Base-by-base conservation (phyloP, 352 stramenopile genomes). In the Peronospora belbahrii region DNA sequence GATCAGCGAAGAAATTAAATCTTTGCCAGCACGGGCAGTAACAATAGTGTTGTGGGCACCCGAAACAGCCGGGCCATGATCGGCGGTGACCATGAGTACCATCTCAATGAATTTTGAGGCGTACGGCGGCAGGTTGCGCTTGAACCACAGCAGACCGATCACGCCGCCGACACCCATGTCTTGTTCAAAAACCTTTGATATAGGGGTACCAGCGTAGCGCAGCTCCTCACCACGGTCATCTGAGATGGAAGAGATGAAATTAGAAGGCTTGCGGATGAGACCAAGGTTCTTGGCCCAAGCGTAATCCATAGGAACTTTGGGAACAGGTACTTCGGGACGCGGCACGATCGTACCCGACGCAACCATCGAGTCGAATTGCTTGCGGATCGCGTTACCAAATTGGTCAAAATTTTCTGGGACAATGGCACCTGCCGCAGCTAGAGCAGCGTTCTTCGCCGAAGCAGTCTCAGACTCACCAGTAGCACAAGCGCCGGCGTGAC, bases 221-320 rank as follows among this genome's bases (percentile, higher is more conserved):
- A 98, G 74, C 70, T 98, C 94, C 48, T 97, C 90, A n/a, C 94
- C 94, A 62, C 94, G 85, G 68, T 98, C 94, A 58, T 98, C 94
- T 25, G 87, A 97, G 64, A 98, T 98, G 31, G 93, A 97, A 25
- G 93, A 98, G 67, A 98, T 97, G 56, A 98, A 98, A 65, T 97
- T 97, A 30, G 94, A 88, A 31, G 94, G 94, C 70, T 98, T 98
- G 58, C 94, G 84, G 47, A 98, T 95, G 14, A 98, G 74, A 5
- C 94, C 94, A 9, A 98, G 71, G 51, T 95, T 94, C 67, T 97
- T 97, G 41, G 94, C 94, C 93, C 93, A 98, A 7, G 85, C 87
- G 65, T 97, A 98, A 64, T 98, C 94, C 89, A 98, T 97, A 4
- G 94, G 94, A 46, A 98, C 88, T 59, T 92, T 96, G 0, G 92